Evolutionary conservation across 352 stramenopile species (phyloP).

Genomic region (Globisporangium echinulatum): DNA sequence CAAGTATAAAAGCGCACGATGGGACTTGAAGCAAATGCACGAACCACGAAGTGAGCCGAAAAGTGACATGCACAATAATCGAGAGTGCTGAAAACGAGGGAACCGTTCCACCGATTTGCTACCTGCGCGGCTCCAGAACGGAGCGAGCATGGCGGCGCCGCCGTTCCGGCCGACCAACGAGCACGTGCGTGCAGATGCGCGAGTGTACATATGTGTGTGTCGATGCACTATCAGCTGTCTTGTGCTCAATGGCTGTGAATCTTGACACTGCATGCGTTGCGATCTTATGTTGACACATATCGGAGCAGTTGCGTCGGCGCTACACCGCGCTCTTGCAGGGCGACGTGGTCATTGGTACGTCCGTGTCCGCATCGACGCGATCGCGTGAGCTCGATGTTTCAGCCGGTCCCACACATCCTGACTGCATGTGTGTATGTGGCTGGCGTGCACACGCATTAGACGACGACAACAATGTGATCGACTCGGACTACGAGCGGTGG

Average conservation of each 20-base stretch:
- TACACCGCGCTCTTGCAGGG: conserved; percentile 39
- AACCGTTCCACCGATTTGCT: background rate
- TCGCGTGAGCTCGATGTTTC: too few relatives aligned
- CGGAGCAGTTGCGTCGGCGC: conserved; percentile 28
- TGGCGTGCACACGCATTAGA: conserved; percentile 14
- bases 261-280: background rate
- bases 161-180: conserved; percentile 16
- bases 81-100: background rate
- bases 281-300: background rate
- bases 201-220: background rate
- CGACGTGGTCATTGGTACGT: conserved; percentile 37
- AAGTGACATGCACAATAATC: background rate
- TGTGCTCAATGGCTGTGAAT: background rate
- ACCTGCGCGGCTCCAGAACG: background rate
- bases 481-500: conserved; percentile 67
- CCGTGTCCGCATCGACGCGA: background rate
- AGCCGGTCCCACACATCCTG: background rate
- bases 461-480: conserved; percentile 26
- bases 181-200: conserved; percentile 13
- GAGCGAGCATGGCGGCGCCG: conserved; percentile 2
- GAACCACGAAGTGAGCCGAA: too few relatives aligned
- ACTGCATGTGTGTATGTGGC: background rate
- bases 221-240: background rate
- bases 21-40: background rate
- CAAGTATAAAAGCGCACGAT: too few relatives aligned